A percentile compares a stretch with the other conserved stretches of the same genome.
Conservation (phyloP, 192 early-diverging fungal species). For the Coemansia sp. region DNA sequence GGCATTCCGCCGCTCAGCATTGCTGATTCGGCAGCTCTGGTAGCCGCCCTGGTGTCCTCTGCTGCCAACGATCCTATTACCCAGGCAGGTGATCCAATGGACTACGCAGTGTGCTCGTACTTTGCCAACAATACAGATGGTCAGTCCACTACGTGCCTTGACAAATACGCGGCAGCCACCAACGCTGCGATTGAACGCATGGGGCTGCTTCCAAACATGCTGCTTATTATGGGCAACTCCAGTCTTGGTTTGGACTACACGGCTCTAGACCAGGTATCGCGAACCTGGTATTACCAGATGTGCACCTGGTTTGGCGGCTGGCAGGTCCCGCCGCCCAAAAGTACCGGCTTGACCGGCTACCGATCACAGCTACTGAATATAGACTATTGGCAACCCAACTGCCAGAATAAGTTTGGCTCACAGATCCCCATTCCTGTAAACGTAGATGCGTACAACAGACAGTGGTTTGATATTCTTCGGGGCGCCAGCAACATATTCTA, state of each 20-base stretch:
- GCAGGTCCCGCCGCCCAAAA: constrained; percentile 43
- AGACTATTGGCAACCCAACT: constrained; percentile 42
- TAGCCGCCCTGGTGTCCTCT: constrained; percentile 12
- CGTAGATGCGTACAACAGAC: constrained; percentile 31
- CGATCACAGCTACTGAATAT: constrained; percentile 43
- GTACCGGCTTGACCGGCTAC: constrained; percentile 24
- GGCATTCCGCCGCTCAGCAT: constrained; percentile 21
- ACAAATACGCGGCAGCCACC: constrained; percentile 28
- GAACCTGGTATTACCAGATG: constrained; percentile 61
- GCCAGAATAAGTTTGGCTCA: constrained; percentile 44
- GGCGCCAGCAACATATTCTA: constrained; percentile 56
- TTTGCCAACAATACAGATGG: not conserved
- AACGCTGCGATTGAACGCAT: constrained; percentile 15
- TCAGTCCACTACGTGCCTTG: constrained; percentile 5
- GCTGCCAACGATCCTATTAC: constrained; percentile 19
- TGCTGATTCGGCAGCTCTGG: constrained; percentile 29
- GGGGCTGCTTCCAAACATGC: constrained; percentile 22
- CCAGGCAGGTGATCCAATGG: constrained; percentile 12
- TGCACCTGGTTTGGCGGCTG: constrained; percentile 70
- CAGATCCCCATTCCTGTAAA: constrained; percentile 25
- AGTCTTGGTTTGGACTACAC: constrained; percentile 35
- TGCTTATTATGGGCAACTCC: constrained; percentile 36
- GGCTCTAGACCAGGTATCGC: constrained; percentile 34
- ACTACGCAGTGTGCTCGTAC: constrained; percentile 18
- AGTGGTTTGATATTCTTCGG: constrained; percentile 25